Percentiles rank a stretch among this genome's conserved stretches.
These are phyloP conservation scores for Middelhovenomyces tepae DNA, from an alignment of 805 yeast genomes.

Conservation along the genomic window DNA sequence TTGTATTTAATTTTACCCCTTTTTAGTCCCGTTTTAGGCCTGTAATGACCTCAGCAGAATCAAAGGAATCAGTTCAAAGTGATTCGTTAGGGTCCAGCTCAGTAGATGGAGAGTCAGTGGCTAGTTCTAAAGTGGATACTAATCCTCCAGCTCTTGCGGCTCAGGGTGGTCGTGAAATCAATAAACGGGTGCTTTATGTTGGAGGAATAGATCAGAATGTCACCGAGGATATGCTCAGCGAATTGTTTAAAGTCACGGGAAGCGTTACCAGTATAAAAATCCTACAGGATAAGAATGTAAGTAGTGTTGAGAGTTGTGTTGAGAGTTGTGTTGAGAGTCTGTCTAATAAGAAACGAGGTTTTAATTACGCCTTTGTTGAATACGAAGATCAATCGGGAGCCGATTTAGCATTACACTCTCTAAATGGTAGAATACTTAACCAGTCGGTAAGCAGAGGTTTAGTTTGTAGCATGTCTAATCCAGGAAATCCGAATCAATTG, in stretches of 20 bases:
- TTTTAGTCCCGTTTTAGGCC: too few relatives aligned
- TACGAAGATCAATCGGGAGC: slow-evolving; percentile 53
- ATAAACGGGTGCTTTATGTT: slow-evolving; percentile 65
- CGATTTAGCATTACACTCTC: slow-evolving; percentile 46
- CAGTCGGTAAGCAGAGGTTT: too few relatives aligned
- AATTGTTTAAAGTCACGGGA: slow-evolving; percentile 54
- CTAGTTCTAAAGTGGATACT: slow-evolving; percentile 7
- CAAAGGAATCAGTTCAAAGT: too few relatives aligned
- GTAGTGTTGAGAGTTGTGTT: too few relatives aligned
- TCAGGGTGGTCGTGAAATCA: slow-evolving; percentile 75
- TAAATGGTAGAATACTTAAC: slow-evolving; percentile 47
- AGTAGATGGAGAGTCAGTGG: too few relatives aligned
- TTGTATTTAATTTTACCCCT: too few relatives aligned
- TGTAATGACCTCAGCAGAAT: too few relatives aligned
- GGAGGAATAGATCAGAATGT: slow-evolving; percentile 63
- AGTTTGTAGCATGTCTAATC: too few relatives aligned
- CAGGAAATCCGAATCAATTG: slow-evolving; percentile 64
- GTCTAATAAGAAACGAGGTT: slow-evolving; percentile 43
- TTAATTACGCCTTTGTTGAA: slow-evolving; percentile 79
- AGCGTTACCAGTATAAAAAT: slow-evolving; percentile 58
- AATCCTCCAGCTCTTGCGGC: slow-evolving; percentile 66
- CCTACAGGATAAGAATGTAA: slow-evolving; percentile 68
- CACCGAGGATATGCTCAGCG: slow-evolving; percentile 52
- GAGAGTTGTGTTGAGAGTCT: too few relatives aligned
- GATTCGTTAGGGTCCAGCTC: too few relatives aligned